Evolutionary conservation across 2,329 filamentous ascomycete species (phyloP), one percentile per base, ranked within the genome.

Genomic region (Sporothrix phasma): DNA sequence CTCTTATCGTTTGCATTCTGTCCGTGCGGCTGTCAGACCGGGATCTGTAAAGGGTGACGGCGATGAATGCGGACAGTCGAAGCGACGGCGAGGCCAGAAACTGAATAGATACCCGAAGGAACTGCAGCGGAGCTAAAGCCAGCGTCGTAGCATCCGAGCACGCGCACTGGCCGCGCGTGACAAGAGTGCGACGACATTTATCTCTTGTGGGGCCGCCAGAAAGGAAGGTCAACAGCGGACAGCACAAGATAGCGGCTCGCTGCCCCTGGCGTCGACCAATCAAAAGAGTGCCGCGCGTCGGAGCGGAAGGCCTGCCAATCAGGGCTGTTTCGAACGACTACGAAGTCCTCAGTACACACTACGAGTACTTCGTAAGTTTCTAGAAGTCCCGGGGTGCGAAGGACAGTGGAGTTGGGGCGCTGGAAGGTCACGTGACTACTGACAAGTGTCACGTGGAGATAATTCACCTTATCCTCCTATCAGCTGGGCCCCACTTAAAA

Each of bases 161-260:
- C 10, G 34, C 17, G n/a, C n/a, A n/a, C n/a, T n/a, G n/a, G n/a
- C n/a, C n/a, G n/a, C n/a, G n/a, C n/a, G n/a, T n/a, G n/a, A n/a
- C 51, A 39, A 17, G 29, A 53, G 49, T 53, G 49, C 29, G 24
- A 7, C 51, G 51, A 29, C 22, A n/a, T 39, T 39, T 51, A 61
- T 61, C 45, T n/a, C n/a, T n/a, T 41, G 45, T 47, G 59, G 58
- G 29, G 45, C 59, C 10, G 11, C 26, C 46, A 65, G 63, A 66
- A 66, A 65, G 65, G 65, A 66, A 66, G 65, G 65, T 66, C 45
- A 31, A 31, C 49, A 15, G 22, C 8, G 31, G 8, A 19, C 19
- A 15, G 22, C 19, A 41, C 17, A 47, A 29, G 53, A 47, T 62
- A 62, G 41, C 24, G 59, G 22, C 17, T 17, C n/a, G 19, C n/a